Conservation (phyloP, 1,284 basidiomycete genomes). For the Marasmius oreades region DNA sequence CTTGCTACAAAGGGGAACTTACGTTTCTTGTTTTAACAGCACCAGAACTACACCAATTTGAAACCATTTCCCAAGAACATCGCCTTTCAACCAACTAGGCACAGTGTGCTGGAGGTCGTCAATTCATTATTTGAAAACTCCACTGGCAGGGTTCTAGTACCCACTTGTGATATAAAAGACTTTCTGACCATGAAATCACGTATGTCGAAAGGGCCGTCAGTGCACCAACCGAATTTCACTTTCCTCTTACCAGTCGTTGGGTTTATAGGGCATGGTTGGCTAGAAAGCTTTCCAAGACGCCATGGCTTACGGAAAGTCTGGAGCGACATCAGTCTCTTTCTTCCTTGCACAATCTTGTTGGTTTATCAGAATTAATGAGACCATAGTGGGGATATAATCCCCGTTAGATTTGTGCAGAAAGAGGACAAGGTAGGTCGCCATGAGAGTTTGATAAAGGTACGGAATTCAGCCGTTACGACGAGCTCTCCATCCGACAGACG, state of each 20-base stretch:
- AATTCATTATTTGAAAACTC: constrained; percentile 29
- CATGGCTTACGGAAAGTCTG: constrained; percentile 72
- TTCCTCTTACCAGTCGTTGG: constrained; percentile 49
- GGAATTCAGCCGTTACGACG: constrained; percentile 76
- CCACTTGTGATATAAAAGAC: constrained; percentile 78
- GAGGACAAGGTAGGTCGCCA: constrained; percentile 80
- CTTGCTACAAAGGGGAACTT: not conserved
- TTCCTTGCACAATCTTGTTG: constrained; percentile 39
- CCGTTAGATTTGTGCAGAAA: constrained; percentile 88
- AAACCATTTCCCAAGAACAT: constrained; percentile 61
- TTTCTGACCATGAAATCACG: constrained; percentile 85
- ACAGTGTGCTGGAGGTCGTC: constrained; percentile 48
- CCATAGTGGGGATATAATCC: constrained; percentile 56
- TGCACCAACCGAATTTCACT: constrained; percentile 71
- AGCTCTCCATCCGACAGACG: constrained; percentile 55
- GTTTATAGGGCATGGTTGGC: constrained; percentile 61
- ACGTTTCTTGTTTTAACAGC: constrained; percentile 8
- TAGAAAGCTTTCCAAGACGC: constrained; percentile 62
- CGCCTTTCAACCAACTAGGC: constrained; percentile 66
- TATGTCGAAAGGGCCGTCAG: constrained; percentile 80
- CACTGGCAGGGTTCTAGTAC: constrained; percentile 19
- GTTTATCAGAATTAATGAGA: constrained; percentile 5
- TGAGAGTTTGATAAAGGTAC: constrained; percentile 83
- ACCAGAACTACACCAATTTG: constrained; percentile 30
- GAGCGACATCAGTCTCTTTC: constrained; percentile 77